Percentiles rank a stretch among this genome's conserved stretches.
phyloP scores from a whole-genome alignment of 345 rosid genomes.

The Microcos paniculata region DNA sequence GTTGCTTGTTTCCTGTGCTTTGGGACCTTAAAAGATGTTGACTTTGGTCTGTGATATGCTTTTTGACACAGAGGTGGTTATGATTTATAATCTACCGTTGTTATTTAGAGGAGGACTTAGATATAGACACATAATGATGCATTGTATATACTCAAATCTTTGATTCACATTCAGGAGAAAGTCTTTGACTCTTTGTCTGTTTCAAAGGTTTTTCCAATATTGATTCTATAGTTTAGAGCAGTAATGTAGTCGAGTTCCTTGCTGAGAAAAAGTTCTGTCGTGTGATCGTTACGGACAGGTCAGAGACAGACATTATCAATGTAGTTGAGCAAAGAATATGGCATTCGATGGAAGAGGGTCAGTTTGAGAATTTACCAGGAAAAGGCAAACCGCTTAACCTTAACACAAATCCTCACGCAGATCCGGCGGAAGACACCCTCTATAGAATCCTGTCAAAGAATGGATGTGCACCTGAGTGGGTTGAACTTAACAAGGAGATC shows the following conservation, averaged over 20 bases:
- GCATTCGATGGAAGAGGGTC: slow-evolving; percentile 97
- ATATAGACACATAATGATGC: background rate
- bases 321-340: slow-evolving; percentile 93
- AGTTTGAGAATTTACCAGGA: slow-evolving; percentile 89
- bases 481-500: slow-evolving; percentile 89
- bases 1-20: background rate
- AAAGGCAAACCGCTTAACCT: slow-evolving; percentile 89
- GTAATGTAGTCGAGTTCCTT: background rate
- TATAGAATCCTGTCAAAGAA: slow-evolving; percentile 80
- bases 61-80: background rate
- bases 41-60: background rate
- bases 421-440: slow-evolving; percentile 87
- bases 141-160: background rate
- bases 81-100: background rate
- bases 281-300: slow-evolving; percentile 37
- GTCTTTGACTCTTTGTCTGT: background rate
- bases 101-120: background rate
- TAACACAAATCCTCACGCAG: slow-evolving; percentile 65
- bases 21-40: background rate
- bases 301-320: slow-evolving; percentile 82
- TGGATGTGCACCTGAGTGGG: slow-evolving; percentile 91
- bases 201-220: background rate
- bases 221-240: background rate
- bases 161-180: background rate
- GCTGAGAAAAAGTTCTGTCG: background rate